Evolutionary conservation across 208 protist species (phyloP).

Genomic region (Leishmania mexicana): DNA sequence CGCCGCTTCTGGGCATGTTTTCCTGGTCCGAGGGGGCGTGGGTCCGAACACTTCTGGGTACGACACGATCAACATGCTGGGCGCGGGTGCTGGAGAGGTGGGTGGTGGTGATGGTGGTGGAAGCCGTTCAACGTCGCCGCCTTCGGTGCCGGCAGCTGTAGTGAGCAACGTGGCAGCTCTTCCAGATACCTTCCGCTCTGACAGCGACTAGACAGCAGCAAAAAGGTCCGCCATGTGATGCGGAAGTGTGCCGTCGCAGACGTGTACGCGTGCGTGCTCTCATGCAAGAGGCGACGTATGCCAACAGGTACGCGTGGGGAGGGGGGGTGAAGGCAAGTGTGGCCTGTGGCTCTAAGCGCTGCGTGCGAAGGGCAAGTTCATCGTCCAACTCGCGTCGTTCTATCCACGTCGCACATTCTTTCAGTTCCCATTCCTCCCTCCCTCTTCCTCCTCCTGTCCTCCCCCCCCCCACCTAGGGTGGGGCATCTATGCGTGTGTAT

Average conservation of each 20-base stretch:
- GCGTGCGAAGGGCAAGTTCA: background rate
- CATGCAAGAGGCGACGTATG: background rate
- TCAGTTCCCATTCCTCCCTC: background rate
- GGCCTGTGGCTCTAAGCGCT: background rate
- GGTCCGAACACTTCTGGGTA: background rate
- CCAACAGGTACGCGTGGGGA: background rate
- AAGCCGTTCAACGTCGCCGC: background rate
- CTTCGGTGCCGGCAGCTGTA: conserved; percentile 19
- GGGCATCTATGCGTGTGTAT: background rate
- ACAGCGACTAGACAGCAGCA: conserved; percentile 27
- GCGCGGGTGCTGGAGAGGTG: background rate
- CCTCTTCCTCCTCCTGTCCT: background rate
- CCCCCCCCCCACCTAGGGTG: background rate
- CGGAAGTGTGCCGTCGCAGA: background rate
- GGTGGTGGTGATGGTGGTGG: background rate
- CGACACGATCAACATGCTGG: background rate
- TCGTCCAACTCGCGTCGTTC: background rate
- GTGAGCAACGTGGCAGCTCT: conserved; percentile 34
- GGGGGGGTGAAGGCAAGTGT: background rate
- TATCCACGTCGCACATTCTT: background rate
- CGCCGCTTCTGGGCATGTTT: background rate
- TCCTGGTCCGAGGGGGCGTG: background rate
- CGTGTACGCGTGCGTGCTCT: background rate
- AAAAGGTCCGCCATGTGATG: background rate
- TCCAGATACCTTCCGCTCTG: conserved; percentile 34